Conservation (phyloP, 2,329 filamentous ascomycete genomes). For the Verticillium dahliae region DNA sequence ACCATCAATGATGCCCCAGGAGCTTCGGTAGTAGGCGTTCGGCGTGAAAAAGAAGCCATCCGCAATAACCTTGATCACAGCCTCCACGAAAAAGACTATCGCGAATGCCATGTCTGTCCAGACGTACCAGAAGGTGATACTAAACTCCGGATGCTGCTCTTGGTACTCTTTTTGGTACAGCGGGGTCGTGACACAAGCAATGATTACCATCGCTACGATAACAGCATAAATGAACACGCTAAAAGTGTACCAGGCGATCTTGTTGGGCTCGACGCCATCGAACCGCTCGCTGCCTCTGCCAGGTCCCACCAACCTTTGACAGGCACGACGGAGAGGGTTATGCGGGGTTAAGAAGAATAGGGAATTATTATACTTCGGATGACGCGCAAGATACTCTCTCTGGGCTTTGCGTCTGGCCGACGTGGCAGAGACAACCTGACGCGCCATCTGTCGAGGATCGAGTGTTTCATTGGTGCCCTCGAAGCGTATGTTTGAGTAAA, state of each 20-base stretch:
- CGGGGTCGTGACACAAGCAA: slow-evolving; percentile 91
- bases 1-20: slow-evolving; percentile 94
- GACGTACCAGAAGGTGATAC: slow-evolving; percentile 80
- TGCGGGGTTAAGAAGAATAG: slow-evolving; percentile 77
- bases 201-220: slow-evolving; percentile 95
- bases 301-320: slow-evolving; percentile 85
- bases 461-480: slow-evolving; percentile 69
- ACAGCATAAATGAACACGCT: slow-evolving; percentile 90
- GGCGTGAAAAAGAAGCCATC: slow-evolving; percentile 96
- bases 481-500: slow-evolving; percentile 72
- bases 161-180: slow-evolving; percentile 90
- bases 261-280: slow-evolving; percentile 84
- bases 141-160: slow-evolving; percentile 47
- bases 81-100: slow-evolving; percentile 77
- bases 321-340: slow-evolving; percentile 73
- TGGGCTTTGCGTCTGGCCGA: slow-evolving; percentile 81
- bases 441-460: slow-evolving; percentile 82
- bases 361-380: slow-evolving; percentile 89
- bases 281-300: slow-evolving; percentile 81
- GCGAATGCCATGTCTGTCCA: slow-evolving; percentile 92
- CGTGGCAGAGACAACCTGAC: slow-evolving; percentile 79
- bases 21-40: slow-evolving; percentile 92
- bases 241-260: slow-evolving; percentile 85
- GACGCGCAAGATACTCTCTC: slow-evolving; percentile 77
- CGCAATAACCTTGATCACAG: slow-evolving; percentile 84